Percentiles rank a stretch among this genome's conserved stretches.
These are phyloP conservation scores for Allium cepa DNA, from an alignment of 106 monocot species.

Conservation along the genomic window DNA sequence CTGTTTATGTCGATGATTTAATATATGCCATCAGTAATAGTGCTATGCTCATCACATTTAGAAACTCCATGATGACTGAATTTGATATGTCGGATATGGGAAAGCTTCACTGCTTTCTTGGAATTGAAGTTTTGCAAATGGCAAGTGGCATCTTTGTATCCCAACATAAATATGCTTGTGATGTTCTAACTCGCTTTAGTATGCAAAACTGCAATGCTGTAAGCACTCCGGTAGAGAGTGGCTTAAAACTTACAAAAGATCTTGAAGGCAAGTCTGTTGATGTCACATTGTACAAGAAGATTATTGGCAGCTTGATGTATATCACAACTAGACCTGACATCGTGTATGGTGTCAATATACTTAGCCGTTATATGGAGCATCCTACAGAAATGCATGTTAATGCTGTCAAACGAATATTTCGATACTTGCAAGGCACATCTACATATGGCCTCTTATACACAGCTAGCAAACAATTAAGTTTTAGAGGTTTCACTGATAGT, in stretches of 20 bases:
- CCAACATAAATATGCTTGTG: not conserved
- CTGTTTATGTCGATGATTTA: too few relatives aligned
- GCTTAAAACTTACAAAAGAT: not conserved
- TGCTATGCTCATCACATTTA: too few relatives aligned
- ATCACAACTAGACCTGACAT: not conserved
- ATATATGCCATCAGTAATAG: too few relatives aligned
- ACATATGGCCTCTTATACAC: too few relatives aligned
- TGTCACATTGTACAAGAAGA: not conserved
- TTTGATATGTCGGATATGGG: constrained; percentile 4
- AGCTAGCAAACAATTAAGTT: too few relatives aligned
- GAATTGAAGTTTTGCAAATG: too few relatives aligned
- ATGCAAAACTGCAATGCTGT: not conserved
- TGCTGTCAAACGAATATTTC: too few relatives aligned
- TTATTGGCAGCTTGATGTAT: not conserved
- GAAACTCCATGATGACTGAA: not conserved
- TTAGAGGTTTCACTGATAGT: too few relatives aligned
- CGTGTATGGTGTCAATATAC: not conserved
- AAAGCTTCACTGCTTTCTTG: not conserved
- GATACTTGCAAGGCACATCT: too few relatives aligned
- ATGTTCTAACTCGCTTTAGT: not conserved
- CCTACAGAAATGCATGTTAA: too few relatives aligned
- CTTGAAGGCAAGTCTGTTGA: not conserved
- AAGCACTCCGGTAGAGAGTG: not conserved
- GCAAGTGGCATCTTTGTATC: not conserved
- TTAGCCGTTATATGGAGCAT: too few relatives aligned